A percentile compares a stretch with the other conserved stretches of the same genome.
These are phyloP conservation scores for Miscanthus lutarioriparius DNA, from an alignment of 176 grass and related monocot species.

Conservation along the genomic window DNA sequence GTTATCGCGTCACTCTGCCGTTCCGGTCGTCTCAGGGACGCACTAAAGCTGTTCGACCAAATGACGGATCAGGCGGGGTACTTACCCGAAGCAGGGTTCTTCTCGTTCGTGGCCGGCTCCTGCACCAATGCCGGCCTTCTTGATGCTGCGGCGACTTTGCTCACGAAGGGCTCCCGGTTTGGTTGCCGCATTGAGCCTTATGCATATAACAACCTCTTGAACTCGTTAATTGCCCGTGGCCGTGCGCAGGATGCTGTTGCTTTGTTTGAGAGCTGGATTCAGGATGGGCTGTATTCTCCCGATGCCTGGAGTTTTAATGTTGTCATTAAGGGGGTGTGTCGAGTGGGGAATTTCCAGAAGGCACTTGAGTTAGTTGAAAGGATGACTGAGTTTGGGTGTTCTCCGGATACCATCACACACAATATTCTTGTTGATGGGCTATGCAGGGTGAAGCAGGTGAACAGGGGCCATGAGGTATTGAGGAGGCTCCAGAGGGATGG, in stretches of 20 bases:
- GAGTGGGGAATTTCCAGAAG: conserved; percentile 56
- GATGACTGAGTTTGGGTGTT: conserved; percentile 72
- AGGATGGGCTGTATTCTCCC: conserved; percentile 38
- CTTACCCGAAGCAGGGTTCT: conserved; percentile 48
- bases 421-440: conserved; percentile 88
- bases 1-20: conserved; percentile 45
- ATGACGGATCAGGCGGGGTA: conserved; percentile 49
- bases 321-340: conserved; percentile 70
- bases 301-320: conserved; percentile 88
- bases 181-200: conserved; percentile 47
- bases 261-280: conserved; percentile 59
- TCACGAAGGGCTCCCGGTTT: conserved; percentile 37
- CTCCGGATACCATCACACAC: conserved; percentile 69
- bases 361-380: conserved; percentile 58
- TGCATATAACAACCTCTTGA: conserved; percentile 79
- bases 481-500: conserved; percentile 62
- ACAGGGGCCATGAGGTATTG: conserved; percentile 61
- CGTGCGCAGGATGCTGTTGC: conserved; percentile 43
- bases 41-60: conserved; percentile 81
- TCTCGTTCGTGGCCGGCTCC: conserved; percentile 60
- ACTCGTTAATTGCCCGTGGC: conserved; percentile 39
- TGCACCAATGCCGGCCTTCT: conserved; percentile 43
- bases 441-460: conserved; percentile 56
- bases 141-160: conserved; percentile 44
- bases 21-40: conserved; percentile 50